phyloP scores from a whole-genome alignment of 805 yeast species.

The Ascoidea tarda region DNA sequence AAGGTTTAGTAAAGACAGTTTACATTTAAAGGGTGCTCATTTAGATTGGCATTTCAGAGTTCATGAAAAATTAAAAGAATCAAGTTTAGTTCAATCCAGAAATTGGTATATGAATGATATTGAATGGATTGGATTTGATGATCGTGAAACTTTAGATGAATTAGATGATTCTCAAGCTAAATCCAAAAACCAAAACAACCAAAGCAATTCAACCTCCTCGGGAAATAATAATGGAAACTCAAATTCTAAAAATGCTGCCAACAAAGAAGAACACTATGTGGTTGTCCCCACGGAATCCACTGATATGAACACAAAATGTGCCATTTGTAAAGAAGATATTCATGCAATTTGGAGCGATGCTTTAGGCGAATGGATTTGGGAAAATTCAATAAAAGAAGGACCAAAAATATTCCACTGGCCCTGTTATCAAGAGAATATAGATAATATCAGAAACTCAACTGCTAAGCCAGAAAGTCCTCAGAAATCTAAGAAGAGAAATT shows the following conservation, averaged over 20 bases:
- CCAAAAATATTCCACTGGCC: constrained; percentile 48
- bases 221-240: constrained; percentile 8
- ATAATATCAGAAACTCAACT: neutral
- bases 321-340: constrained; percentile 55
- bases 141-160: constrained; percentile 40
- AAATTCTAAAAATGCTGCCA: constrained; percentile 4
- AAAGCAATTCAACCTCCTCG: constrained; percentile 4
- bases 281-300: constrained; percentile 47
- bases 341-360: constrained; percentile 59
- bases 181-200: neutral
- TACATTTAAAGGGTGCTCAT: constrained; percentile 42
- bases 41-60: constrained; percentile 95
- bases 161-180: constrained; percentile 7
- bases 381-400: constrained; percentile 39
- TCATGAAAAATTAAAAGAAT: constrained; percentile 57
- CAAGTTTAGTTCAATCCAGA: constrained; percentile 48
- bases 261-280: constrained; percentile 5
- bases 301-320: constrained; percentile 46
- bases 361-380: constrained; percentile 74
- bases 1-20: constrained; percentile 53
- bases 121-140: constrained; percentile 65
- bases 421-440: constrained; percentile 47
- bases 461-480: neutral
- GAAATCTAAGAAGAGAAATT: neutral
- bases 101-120: constrained; percentile 67